Base-by-base conservation (phyloP, 2,329 filamentous ascomycete species). In the Hypoxylon sp. region DNA sequence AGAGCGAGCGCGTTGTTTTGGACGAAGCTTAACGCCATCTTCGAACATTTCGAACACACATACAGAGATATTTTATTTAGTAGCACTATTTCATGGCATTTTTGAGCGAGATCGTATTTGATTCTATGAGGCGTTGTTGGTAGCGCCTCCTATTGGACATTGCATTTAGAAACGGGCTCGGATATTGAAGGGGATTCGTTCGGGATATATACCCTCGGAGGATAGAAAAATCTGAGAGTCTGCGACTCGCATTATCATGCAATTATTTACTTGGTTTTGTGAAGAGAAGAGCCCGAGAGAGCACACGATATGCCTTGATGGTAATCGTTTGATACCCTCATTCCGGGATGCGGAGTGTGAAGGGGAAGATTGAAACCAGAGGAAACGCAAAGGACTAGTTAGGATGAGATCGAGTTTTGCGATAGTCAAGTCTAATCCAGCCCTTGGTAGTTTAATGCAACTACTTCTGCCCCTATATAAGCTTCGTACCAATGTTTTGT, bases 1-100 rank as follows among this genome's bases (percentile, higher is more conserved):
- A 83, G 76, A 88, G 86, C 72, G 84, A 86, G 75, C 80, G 80
- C 61, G 81, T 85, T 32, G 75, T 87, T 36, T 74, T 88, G 24
- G 85, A 88, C 65, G 78, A 78, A 8, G 78, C 75, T 26, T 82
- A 64, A 76, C 2, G 18, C 28, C 9, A 8, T n/a, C 33, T 38
- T 11, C 7, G n/a, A 11, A 18, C 9, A 11, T 18, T 51, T 51
- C 12, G 16, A 20, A 45, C 33, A 44, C 33, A 18, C 48, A 8
- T 52, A 45, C 18, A 20, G 22, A 8, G 18, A 48, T n/a, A 11
- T 40, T 8, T 3, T 40, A 40, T 18, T 22, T 53, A 33, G 14
- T 28, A 36, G n/a, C 48, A 46, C 36, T 20, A 32, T 61, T 56
- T 48, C 42, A 36, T 57, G 48, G 40, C 52, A 38, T 54, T 36